Conservation (phyloP, 495 filamentous ascomycete genomes). For the Patellaria atrata region DNA sequence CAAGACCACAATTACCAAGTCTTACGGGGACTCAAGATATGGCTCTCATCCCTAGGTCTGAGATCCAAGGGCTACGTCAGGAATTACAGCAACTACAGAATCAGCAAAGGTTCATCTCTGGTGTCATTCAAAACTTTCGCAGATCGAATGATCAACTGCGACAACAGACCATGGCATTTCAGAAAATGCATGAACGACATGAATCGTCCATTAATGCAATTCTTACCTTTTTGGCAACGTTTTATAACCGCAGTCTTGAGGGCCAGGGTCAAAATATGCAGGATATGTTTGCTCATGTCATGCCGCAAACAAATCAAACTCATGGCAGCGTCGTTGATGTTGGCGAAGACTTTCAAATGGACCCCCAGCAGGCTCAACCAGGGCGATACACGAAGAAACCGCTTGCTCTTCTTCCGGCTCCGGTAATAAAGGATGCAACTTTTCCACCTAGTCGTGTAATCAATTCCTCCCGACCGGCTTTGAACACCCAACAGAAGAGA, state of each 20-base stretch:
- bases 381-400: constrained; percentile 17
- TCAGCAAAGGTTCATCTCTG: constrained; percentile 72
- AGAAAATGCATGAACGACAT: constrained; percentile 82
- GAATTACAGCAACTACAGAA: constrained; percentile 70
- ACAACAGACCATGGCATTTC: constrained; percentile 78
- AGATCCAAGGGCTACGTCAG: constrained; percentile 58
- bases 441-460: constrained; percentile 7
- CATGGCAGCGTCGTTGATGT: constrained; percentile 29
- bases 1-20: no score
- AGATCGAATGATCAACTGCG: constrained; percentile 81
- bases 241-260: constrained; percentile 71
- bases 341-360: constrained; percentile 19
- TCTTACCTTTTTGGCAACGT: constrained; percentile 86
- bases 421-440: constrained; percentile 10
- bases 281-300: constrained; percentile 27
- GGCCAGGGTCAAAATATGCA: constrained; percentile 32
- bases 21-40: constrained; percentile 22
- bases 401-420: constrained; percentile 23
- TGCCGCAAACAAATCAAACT: constrained; percentile 23
- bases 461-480: constrained; percentile 14
- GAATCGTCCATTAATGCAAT: constrained; percentile 98
- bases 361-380: no score
- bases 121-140: constrained; percentile 58
- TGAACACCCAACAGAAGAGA: constrained; percentile 11
- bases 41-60: constrained; percentile 51